Percentiles rank a stretch among this genome's conserved stretches.
These are phyloP conservation scores for Pythium utonaiense DNA, from an alignment of 352 stramenopile species.

Conservation along the genomic window DNA sequence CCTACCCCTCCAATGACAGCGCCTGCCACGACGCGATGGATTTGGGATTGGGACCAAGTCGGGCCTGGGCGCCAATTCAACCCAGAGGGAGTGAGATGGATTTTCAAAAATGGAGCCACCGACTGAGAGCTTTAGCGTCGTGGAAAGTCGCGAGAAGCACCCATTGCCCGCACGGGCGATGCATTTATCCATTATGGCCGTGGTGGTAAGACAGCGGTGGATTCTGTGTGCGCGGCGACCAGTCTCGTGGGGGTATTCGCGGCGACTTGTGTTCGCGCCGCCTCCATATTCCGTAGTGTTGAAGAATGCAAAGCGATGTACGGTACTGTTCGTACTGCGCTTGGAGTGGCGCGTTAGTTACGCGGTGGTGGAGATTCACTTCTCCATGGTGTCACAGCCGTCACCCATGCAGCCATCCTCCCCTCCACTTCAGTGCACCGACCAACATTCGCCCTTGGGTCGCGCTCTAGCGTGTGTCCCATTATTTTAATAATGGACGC, in stretches of 20 bases:
- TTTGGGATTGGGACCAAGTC: neutral
- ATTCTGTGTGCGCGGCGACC: too few relatives aligned
- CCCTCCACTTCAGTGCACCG: too few relatives aligned
- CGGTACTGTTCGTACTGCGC: too few relatives aligned
- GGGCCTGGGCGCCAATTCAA: neutral
- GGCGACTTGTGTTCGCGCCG: neutral
- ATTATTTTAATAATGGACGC: neutral
- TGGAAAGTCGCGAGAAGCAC: too few relatives aligned
- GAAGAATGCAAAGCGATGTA: too few relatives aligned
- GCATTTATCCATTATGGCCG: too few relatives aligned
- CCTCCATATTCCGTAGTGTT: neutral
- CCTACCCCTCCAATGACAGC: slow-evolving; percentile 16
- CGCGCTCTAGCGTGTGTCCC: neutral
- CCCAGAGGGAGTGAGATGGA: neutral
- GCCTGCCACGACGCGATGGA: neutral
- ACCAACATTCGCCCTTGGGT: neutral
- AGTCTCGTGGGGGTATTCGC: too few relatives aligned
- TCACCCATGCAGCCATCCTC: neutral
- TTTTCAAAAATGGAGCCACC: neutral
- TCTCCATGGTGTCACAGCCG: neutral
- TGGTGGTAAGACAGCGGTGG: too few relatives aligned
- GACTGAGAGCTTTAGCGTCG: too few relatives aligned
- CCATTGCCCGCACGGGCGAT: too few relatives aligned
- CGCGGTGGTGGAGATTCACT: neutral
- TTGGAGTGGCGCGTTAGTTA: neutral